A percentile compares a stretch with the other conserved stretches of the same genome.
phyloP scores from a whole-genome alignment of 2,329 filamentous ascomycete genomes.

The Penicillium sp. region DNA sequence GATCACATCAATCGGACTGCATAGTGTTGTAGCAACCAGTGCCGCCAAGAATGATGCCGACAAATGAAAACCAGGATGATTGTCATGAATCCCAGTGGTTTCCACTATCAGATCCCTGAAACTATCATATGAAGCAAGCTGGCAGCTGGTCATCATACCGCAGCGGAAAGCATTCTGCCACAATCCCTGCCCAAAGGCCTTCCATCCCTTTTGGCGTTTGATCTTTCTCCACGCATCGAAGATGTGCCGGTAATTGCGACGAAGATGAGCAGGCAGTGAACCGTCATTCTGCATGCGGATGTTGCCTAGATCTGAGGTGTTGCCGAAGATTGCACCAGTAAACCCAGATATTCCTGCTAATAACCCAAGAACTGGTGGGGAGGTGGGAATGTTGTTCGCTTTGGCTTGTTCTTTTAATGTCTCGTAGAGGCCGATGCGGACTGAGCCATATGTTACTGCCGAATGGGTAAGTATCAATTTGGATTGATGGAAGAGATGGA shows the following conservation, averaged over 20 bases:
- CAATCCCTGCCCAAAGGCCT: slow-evolving; percentile 37
- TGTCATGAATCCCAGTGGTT: slow-evolving; percentile 61
- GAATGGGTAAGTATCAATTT: neutral
- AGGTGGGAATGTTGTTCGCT: slow-evolving; percentile 6
- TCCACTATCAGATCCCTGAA: slow-evolving; percentile 70
- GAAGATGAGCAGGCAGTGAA: slow-evolving; percentile 16
- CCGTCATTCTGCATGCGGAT: slow-evolving; percentile 28
- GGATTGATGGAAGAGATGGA: neutral
- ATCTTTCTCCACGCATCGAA: slow-evolving; percentile 26
- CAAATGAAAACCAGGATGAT: slow-evolving; percentile 75
- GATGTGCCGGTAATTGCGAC: slow-evolving; percentile 22
- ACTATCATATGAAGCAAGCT: slow-evolving; percentile 79
- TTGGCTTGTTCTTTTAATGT: slow-evolving; percentile 17
- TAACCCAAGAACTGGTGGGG: slow-evolving; percentile 11
- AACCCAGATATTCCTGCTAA: slow-evolving; percentile 21
- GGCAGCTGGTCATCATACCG: slow-evolving; percentile 81
- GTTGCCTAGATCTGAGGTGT: slow-evolving; percentile 25
- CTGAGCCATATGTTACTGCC: slow-evolving; percentile 27
- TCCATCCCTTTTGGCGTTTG: slow-evolving; percentile 21
- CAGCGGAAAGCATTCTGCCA: slow-evolving; percentile 78
- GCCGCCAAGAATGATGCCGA: slow-evolving; percentile 73
- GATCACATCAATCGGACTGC: slow-evolving; percentile 81
- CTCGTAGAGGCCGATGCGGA: slow-evolving; percentile 27
- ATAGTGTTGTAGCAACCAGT: slow-evolving; percentile 79
- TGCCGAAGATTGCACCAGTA: slow-evolving; percentile 23